Base-by-base conservation (phyloP, 345 rosid genomes). In the Citropsis articulata region DNA sequence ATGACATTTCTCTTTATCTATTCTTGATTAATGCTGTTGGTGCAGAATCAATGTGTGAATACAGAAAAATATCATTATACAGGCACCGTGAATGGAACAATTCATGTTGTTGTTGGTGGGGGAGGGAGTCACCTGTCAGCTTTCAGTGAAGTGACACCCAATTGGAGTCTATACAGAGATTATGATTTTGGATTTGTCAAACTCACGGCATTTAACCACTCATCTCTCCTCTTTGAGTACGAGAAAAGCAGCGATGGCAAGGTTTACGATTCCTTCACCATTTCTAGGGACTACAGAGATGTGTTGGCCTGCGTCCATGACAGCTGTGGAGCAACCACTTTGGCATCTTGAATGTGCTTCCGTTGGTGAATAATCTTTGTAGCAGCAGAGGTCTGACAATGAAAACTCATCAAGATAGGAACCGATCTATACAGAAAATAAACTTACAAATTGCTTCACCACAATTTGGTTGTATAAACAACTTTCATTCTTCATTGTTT, bases 71-170 rank as follows among this genome's bases (percentile, higher is more conserved):
- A 76, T 50, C 88, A 88, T 73, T 93, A 90, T 81, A 86, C 91
- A 4, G 99, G 98, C 80, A 76, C 87, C 0, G 71, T 91, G 78
- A 81, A 80, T 8, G 98, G 97, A 76, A 92, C 98, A 31, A 95
- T 93, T 81, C 97, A 92, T 62, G 91, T 93, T 9, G 99, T 95
- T 1, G 97, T 74, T n/a, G 99, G 97, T 2, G 98, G 98, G 55
- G 98, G 82, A 73, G 99, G 98, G 48, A 78, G 88, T 85, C 96
- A 91, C 75, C 85, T 95, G 55, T 86, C 96, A 4, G 3, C 59
- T 5, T 95, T 84, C 85, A 92, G 94, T 64, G 9, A 75, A 33
- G n/a, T 86, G 25, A 71, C 42, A 0, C 94, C 97, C 6, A 70
- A 64, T 9, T 92, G 99, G 98, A 93, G 98, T 85, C 67, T 95